Evolutionary conservation across 2,329 filamentous ascomycete species (phyloP), one percentile per base, ranked within the genome.

Genomic region (Stagonosporopsis tanaceti): DNA sequence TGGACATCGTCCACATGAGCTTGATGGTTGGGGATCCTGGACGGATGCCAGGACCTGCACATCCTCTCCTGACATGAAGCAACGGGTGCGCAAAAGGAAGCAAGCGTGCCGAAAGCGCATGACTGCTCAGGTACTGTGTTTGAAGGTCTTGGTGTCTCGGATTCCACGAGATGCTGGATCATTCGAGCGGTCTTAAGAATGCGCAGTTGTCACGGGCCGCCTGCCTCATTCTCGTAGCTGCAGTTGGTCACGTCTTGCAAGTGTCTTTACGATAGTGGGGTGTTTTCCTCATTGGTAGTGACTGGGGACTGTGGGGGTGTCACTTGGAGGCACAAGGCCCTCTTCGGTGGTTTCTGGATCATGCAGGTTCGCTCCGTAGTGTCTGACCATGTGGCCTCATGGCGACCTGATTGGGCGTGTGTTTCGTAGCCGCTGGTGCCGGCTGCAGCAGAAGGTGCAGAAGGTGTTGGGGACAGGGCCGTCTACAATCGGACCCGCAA

Each of bases 211-310:
- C 37, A 54, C 47, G 48, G 44, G 39, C 54, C 48, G 47, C 39
- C 50, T 61, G 64, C 64, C 65, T 65, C 61, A 57, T 60, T 61
- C 55, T 53, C 37, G 25, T 42, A 51, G 48, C 54, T 46, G 47
- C 38, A 35, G 58, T 67, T 71, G 66, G 69, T 67, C 67, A 69
- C 59, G 67, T 67, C 64, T 63, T 52, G 64, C 55, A 57, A 65
- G 60, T 59, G 54, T 47, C 52, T 48, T 47, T 50, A 48, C 56
- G 59, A 57, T 51, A 57, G 62, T 60, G 56, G 55, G 60, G 61
- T 58, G 60, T 60, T 64, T 60, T 57, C 42, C 53, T 57, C 50
- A 69, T 70, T 72, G 69, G 51, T 44, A 54, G 44, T 15, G 38
- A 42, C 17, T 42, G 22, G 28, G 14, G 64, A 41, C 42, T 27